phyloP scores from a whole-genome alignment of 495 filamentous ascomycete genomes.

The Xylaria cubensis region DNA sequence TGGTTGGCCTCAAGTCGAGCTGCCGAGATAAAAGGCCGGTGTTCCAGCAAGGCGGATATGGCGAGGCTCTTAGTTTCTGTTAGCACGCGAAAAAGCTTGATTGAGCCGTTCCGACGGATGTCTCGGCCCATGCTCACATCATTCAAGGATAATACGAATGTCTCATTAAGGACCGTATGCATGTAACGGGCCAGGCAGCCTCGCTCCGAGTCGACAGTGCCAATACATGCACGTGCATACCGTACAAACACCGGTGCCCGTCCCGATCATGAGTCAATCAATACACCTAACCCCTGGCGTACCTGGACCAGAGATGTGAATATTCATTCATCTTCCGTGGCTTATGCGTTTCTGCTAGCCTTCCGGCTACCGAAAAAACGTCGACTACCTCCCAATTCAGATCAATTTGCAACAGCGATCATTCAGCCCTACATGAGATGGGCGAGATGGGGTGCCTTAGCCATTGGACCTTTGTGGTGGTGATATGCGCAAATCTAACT shows the following conservation, averaged over 20 bases:
- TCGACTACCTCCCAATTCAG: neutral
- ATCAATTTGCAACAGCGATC: constrained; percentile 1
- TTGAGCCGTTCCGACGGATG: neutral
- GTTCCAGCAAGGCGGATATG: neutral
- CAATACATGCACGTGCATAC: neutral
- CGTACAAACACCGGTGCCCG: neutral
- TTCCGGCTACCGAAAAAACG: neutral
- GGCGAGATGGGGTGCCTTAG: constrained; percentile 8
- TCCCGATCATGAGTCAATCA: neutral
- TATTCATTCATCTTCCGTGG: neutral
- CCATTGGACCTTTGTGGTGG: neutral
- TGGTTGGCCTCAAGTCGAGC: neutral
- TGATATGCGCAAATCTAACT: neutral
- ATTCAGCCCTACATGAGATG: constrained; percentile 15
- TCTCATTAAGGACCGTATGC: neutral
- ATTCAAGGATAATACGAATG: neutral
- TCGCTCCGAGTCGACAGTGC: neutral
- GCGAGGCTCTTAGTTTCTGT: constrained; percentile 7
- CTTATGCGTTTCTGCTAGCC: neutral
- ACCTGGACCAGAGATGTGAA: neutral
- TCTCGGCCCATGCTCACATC: constrained; percentile 6
- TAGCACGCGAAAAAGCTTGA: neutral
- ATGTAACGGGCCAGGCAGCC: neutral
- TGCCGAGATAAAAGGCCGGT: neutral
- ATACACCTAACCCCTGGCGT: neutral